These are phyloP conservation scores for Cryptococcus depauperatus DNA, from an alignment of 1,284 basidiomycete species.

Conservation along the genomic window DNA sequence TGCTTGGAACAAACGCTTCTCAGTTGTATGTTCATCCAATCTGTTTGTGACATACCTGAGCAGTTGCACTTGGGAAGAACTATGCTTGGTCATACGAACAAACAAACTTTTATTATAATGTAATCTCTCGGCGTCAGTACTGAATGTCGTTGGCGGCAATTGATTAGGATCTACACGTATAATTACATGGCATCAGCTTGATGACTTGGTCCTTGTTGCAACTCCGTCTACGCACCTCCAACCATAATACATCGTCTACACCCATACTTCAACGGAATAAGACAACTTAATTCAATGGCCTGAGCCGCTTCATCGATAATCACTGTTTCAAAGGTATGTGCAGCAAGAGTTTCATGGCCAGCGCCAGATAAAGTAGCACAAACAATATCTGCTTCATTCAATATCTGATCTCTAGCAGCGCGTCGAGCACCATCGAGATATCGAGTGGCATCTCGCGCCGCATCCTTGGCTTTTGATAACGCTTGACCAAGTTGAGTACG, in stretches of 20 bases:
- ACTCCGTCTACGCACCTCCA: constrained; percentile 64
- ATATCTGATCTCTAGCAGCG: constrained; percentile 63
- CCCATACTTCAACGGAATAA: constrained; percentile 90
- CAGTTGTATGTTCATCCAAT: not conserved
- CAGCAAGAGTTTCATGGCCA: constrained; percentile 78
- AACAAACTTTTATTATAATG: constrained; percentile 88
- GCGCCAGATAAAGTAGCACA: constrained; percentile 89
- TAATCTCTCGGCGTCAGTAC: constrained; percentile 68
- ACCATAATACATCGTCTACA: constrained; percentile 86
- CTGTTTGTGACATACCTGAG: constrained; percentile 56
- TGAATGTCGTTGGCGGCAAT: constrained; percentile 92
- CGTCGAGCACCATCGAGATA: constrained; percentile 69
- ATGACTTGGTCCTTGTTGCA: too few relatives aligned
- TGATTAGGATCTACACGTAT: constrained; percentile 81
- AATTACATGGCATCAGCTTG: too few relatives aligned
- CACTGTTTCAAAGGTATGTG: constrained; percentile 87
- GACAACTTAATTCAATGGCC: constrained; percentile 88
- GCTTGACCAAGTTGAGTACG: constrained; percentile 59
- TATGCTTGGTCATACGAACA: constrained; percentile 76
- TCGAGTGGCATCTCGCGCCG: constrained; percentile 62
- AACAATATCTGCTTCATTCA: constrained; percentile 83
- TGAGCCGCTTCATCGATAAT: constrained; percentile 99
- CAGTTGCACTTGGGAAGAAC: constrained; percentile 74
- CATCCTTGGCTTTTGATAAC: constrained; percentile 70
- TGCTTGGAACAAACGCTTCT: constrained; percentile 43